Percentiles rank a stretch among this genome's conserved stretches.
Conservation (phyloP, 257 asterid species). For the Solanum lignicaule region DNA sequence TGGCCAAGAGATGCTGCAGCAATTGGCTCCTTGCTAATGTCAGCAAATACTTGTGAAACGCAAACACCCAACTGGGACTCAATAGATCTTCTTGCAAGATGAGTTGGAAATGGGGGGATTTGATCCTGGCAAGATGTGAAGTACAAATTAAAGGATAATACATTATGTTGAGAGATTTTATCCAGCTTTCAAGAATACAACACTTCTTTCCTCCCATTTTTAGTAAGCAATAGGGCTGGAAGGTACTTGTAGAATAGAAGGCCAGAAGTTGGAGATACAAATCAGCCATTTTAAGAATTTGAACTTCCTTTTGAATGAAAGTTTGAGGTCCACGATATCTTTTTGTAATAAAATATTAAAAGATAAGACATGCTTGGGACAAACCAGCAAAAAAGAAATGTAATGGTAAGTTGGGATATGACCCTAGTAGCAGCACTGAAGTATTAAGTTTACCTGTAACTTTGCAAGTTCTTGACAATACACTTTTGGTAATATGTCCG, state of each 20-base stretch:
- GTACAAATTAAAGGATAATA: slow-evolving; percentile 3
- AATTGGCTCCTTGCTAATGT: slow-evolving; percentile 79
- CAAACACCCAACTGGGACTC: slow-evolving; percentile 87
- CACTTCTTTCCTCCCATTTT: neutral
- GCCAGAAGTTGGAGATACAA: neutral
- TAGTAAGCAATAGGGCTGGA: neutral
- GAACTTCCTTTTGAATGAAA: neutral
- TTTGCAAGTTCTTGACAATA: slow-evolving; percentile 93
- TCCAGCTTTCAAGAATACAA: neutral
- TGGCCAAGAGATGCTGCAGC: slow-evolving; percentile 99
- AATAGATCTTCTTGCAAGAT: slow-evolving; percentile 68
- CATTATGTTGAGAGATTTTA: neutral
- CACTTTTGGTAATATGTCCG: slow-evolving; percentile 78
- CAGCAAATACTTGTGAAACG: slow-evolving; percentile 71
- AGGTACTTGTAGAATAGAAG: neutral
- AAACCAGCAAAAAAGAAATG: neutral
- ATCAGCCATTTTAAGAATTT: neutral
- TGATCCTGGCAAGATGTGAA: slow-evolving; percentile 54
- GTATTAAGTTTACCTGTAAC: slow-evolving; percentile 50
- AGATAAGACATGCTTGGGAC: neutral
- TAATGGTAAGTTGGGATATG: neutral
- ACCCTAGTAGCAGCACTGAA: neutral
- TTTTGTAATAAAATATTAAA: neutral
- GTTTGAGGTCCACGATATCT: neutral
- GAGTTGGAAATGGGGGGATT: slow-evolving; percentile 92